Conservation (phyloP, 2,329 filamentous ascomycete genomes). For the Polytolypa hystricis region DNA sequence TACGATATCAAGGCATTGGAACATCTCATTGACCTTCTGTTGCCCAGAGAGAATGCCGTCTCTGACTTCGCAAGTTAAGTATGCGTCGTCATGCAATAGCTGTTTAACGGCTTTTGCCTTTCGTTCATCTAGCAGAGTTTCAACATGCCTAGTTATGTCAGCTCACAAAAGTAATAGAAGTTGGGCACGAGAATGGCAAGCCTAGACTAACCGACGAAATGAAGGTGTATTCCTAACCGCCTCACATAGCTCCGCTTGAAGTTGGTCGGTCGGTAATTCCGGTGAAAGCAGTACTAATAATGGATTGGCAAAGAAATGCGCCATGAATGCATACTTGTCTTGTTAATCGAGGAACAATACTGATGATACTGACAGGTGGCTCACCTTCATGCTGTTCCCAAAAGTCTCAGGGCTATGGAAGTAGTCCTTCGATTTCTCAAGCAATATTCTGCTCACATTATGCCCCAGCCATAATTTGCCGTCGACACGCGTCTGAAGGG, state of each 20-base stretch:
- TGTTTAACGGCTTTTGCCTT: conserved; percentile 26
- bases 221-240: conserved; percentile 47
- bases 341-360: not conserved
- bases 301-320: conserved; percentile 52
- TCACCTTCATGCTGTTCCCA: conserved; percentile 40
- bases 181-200: not conserved
- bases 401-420: conserved; percentile 49
- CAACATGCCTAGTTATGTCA: conserved; percentile 24
- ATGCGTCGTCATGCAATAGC: conserved; percentile 40
- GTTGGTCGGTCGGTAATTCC: conserved; percentile 13
- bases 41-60: conserved; percentile 31
- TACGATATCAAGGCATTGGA: conserved; percentile 22
- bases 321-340: conserved; percentile 51
- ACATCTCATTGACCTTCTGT: conserved; percentile 27
- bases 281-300: conserved; percentile 40
- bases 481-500: conserved; percentile 25
- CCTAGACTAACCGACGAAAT: conserved; percentile 36
- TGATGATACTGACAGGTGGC: not conserved
- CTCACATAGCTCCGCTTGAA: conserved; percentile 38
- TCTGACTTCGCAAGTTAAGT: conserved; percentile 33
- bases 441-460: conserved; percentile 38
- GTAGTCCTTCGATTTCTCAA: conserved; percentile 48
- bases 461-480: conserved; percentile 42
- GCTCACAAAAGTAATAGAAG: conserved; percentile 7
- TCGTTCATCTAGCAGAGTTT: conserved; percentile 31